Conservation (phyloP, 1,139 yeast species). For the Arxiozyma heterogenica region DNA sequence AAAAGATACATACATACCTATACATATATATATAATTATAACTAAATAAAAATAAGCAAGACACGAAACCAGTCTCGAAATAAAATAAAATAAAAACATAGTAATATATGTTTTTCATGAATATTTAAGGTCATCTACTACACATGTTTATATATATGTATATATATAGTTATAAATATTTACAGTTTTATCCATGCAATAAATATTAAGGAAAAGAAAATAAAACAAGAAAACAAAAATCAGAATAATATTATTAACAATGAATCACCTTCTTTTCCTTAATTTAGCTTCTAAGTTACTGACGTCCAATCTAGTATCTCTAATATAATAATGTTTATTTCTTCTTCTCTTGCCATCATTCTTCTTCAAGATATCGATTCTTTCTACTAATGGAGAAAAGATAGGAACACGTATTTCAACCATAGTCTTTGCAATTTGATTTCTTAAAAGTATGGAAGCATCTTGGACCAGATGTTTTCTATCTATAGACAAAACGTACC, state of each 20-base stretch:
- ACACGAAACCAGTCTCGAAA: no score
- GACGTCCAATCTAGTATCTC: constrained; percentile 76
- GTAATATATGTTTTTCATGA: not conserved
- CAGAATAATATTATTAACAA: not conserved
- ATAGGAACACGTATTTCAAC: constrained; percentile 74
- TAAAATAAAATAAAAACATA: no score
- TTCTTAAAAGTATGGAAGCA: constrained; percentile 66
- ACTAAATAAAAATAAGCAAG: no score
- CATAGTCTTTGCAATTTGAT: constrained; percentile 67
- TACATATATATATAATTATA: no score
- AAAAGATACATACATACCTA: no score
- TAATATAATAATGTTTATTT: constrained; percentile 79
- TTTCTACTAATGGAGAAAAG: constrained; percentile 65
- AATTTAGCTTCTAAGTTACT: constrained; percentile 53
- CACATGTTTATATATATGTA: not conserved
- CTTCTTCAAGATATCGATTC: constrained; percentile 65
- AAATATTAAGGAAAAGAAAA: not conserved
- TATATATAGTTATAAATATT: not conserved
- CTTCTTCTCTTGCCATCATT: constrained; percentile 60
- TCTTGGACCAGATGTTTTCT: constrained; percentile 45
- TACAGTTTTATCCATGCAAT: not conserved
- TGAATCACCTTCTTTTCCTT: constrained; percentile 24
- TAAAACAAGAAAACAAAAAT: no score
- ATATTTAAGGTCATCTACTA: not conserved
- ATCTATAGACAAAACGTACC: constrained; percentile 68